Evolutionary conservation across 1,284 basidiomycete genomes (phyloP).

Genomic region (Veloboletus limbatus): DNA sequence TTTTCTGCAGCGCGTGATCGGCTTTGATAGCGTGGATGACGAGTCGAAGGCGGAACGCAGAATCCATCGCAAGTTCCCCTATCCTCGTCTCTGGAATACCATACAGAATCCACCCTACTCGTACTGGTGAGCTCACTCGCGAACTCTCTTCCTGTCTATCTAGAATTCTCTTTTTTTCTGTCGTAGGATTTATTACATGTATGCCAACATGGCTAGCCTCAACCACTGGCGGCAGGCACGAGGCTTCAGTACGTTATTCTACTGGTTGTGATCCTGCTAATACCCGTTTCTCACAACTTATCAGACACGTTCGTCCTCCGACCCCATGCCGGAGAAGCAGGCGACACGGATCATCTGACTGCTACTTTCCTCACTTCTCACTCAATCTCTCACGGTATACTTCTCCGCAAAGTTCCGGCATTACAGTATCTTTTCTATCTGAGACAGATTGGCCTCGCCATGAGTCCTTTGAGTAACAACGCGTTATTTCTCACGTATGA

Average conservation of each 20-base stretch:
- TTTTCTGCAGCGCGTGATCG: conserved; percentile 93
- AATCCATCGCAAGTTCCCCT: conserved; percentile 94
- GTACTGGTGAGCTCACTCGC: conserved; percentile 68
- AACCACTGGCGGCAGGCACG: conserved; percentile 88
- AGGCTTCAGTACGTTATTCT: conserved; percentile 78
- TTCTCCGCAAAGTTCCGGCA: conserved; percentile 95
- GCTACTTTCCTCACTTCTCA: conserved; percentile 96
- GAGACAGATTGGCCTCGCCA: conserved; percentile 95
- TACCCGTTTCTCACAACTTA: conserved; percentile 31
- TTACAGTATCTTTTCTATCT: conserved; percentile 93
- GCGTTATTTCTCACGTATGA: conserved; percentile 97
- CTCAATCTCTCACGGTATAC: conserved; percentile 98
- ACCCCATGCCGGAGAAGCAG: conserved; percentile 97
- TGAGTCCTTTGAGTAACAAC: conserved; percentile 98
- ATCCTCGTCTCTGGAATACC: conserved; percentile 88
- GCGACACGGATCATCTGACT: conserved; percentile 96
- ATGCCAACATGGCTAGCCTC: conserved; percentile 91
- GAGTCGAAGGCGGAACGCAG: conserved; percentile 94
- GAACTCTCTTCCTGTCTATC: background rate
- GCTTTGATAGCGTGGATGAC: conserved; percentile 97
- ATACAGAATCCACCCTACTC: conserved; percentile 91
- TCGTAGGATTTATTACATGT: conserved; percentile 94
- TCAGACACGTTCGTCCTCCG: conserved; percentile 94
- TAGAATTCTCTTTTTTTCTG: background rate
- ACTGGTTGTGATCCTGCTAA: background rate